phyloP scores from a whole-genome alignment of 768 basidiomycete species.

The Psilocybe subaeruginosa region DNA sequence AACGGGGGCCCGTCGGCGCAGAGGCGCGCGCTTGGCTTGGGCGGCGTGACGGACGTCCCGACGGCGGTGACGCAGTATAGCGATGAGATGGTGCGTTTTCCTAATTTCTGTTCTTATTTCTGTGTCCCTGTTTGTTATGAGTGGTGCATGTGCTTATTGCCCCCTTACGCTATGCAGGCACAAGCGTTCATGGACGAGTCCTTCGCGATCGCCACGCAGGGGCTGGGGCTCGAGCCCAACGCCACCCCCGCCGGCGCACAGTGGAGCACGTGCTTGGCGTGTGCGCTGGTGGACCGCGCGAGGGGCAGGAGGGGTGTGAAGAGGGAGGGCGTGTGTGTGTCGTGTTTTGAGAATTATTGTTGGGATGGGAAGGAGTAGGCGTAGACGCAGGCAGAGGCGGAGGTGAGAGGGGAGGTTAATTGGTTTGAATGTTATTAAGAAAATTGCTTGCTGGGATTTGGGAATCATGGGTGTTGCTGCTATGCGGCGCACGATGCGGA shows the following conservation, averaged over 20 bases:
- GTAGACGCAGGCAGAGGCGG: too few relatives aligned
- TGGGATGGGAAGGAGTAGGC: conserved; percentile 13
- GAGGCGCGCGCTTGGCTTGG: conserved; percentile 8
- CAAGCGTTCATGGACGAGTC: conserved; percentile 15
- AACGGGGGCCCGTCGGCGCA: conserved; percentile 7
- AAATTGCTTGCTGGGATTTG: too few relatives aligned
- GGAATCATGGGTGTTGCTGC: too few relatives aligned
- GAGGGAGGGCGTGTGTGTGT: conserved; percentile 1
- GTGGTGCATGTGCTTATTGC: too few relatives aligned
- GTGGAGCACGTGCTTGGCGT: conserved; percentile 14
- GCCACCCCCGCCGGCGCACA: background rate
- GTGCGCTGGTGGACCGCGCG: conserved; percentile 12
- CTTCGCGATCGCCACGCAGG: conserved; percentile 13
- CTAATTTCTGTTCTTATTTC: too few relatives aligned
- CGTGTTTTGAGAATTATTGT: conserved; percentile 11
- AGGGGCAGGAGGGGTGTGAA: background rate
- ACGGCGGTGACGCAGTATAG: conserved; percentile 2
- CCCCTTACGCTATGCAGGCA: background rate
- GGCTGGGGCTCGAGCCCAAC: conserved; percentile 7
- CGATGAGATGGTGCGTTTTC: background rate
- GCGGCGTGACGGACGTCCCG: conserved; percentile 7
- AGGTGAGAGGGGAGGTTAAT: too few relatives aligned
- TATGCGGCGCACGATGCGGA: too few relatives aligned
- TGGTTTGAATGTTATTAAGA: too few relatives aligned
- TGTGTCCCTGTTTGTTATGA: too few relatives aligned